Base-by-base conservation (phyloP, 2,329 filamentous ascomycete species). In the Tolypocladium paradoxum region DNA sequence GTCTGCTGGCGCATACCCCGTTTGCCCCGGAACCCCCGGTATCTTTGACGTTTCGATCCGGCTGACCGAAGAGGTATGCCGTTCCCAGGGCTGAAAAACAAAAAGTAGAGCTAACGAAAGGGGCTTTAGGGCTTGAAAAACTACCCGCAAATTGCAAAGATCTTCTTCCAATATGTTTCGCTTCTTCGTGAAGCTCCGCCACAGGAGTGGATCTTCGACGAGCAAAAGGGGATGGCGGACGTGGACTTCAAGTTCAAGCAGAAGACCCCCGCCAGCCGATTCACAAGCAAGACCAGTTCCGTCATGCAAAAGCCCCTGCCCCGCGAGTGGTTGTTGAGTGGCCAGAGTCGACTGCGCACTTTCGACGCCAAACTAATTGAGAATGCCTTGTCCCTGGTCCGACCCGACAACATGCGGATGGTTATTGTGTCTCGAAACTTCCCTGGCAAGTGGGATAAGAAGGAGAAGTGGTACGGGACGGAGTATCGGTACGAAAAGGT, bases 401-500 rank as follows among this genome's bases (percentile, higher is more conserved):
- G 85, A 22, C 88, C 91, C 0, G 91, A 97, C 66, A 97, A 96
- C 65, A 90, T 97, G 72, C 82, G 89, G 33, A 79, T 96, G 67
- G 85, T 83, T 2, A 77, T 97, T 49, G 83, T 95, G 31, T 92
- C 90, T 27, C 88, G 90, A 64, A 85, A 88, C 9, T 87, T 85
- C 60, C 91, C 91, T 0, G 91, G 90, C 0, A 79, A 82, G 50
- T 96, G 90, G 88, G 80, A 95, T 58, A 73, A 85, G 66, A 95
- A 87, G 65, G 93, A 99, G 73, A 90, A 91, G 66, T 99, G 93
- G 93, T 99, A 99, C 62, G 92, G 92, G 9, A 99, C 93, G 0
- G 91, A 97, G 64, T 95, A 96, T 71, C 88, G 83, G 57, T 79
- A 85, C 34, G 87, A 95, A 65, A 86, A 83, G 64, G 88, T 99